A percentile compares a stretch with the other conserved stretches of the same genome.
Evolutionary conservation across 2,329 filamentous ascomycete species (phyloP).

Genomic region (Penicillium expansum): DNA sequence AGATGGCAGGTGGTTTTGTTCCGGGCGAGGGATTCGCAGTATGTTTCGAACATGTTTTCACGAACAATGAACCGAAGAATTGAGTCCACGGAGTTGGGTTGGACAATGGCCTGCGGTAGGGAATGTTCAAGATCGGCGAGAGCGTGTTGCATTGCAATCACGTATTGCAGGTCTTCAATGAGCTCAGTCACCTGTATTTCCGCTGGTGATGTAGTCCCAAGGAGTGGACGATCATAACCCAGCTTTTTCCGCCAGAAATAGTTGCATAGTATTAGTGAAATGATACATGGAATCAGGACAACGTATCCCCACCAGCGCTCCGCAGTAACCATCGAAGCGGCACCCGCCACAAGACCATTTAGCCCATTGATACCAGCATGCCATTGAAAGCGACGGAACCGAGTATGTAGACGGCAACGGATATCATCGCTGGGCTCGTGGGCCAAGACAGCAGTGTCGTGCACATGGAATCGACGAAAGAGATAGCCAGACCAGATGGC

Average conservation of each 20-base stretch:
- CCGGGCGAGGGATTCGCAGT: constrained; percentile 26
- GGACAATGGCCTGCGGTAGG: constrained; percentile 4
- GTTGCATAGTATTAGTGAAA: constrained; percentile 48
- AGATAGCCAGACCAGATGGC: constrained; percentile 50
- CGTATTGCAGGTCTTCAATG: constrained; percentile 31
- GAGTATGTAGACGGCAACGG: constrained; percentile 33
- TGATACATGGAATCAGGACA: constrained; percentile 51
- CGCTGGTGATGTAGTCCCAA: constrained; percentile 14
- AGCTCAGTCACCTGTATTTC: constrained; percentile 20
- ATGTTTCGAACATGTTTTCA: constrained; percentile 29
- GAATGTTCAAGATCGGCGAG: constrained; percentile 11
- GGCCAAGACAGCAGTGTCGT: constrained; percentile 29
- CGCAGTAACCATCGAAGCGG: constrained; percentile 51
- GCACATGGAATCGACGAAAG: constrained; percentile 41
- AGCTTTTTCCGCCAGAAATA: constrained; percentile 49
- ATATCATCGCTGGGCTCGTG: constrained; percentile 30
- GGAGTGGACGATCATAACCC: constrained; percentile 46
- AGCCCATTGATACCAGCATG: constrained; percentile 48
- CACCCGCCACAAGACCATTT: constrained; percentile 49
- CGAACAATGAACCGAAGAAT: constrained; percentile 26
- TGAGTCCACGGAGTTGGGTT: constrained; percentile 18
- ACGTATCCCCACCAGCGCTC: constrained; percentile 55
- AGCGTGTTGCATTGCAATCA: constrained; percentile 19
- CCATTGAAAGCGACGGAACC: constrained; percentile 44
- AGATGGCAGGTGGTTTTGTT: constrained; percentile 15